Evolutionary conservation across 2,329 filamentous ascomycete species (phyloP).

Genomic region (Hysterium pulicare): DNA sequence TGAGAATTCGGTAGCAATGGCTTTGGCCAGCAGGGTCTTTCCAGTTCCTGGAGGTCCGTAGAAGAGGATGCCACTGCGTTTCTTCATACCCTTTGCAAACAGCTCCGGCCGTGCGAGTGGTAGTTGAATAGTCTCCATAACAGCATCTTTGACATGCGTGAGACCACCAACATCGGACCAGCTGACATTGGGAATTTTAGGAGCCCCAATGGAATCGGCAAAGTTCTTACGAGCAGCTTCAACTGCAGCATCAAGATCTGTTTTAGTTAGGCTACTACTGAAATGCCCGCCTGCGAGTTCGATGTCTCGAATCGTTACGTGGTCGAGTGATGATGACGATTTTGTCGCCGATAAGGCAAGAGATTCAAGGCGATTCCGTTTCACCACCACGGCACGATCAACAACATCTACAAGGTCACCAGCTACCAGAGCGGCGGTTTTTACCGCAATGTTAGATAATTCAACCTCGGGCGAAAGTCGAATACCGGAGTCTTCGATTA

Average conservation of each 20-base stretch:
- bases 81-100: constrained; percentile 97
- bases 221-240: constrained; percentile 97
- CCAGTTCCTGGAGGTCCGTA: constrained; percentile 89
- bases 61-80: constrained; percentile 88
- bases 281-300: constrained; percentile 79
- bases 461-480: constrained; percentile 81
- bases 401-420: constrained; percentile 94
- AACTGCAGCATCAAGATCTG: constrained; percentile 88
- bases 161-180: constrained; percentile 96
- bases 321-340: constrained; percentile 27
- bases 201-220: constrained; percentile 92
- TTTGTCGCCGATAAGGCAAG: constrained; percentile 54
- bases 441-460: constrained; percentile 78
- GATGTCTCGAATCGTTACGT: constrained; percentile 74
- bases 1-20: constrained; percentile 89
- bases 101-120: constrained; percentile 88
- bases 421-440: constrained; percentile 92
- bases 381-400: constrained; percentile 78
- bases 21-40: constrained; percentile 89
- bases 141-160: constrained; percentile 92
- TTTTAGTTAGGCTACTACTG: constrained; percentile 72
- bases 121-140: constrained; percentile 93
- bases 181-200: constrained; percentile 94
- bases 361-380: constrained; percentile 69
- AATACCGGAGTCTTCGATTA: constrained; percentile 72